A percentile compares a stretch with the other conserved stretches of the same genome.
Conservation (phyloP, 202 grass and related monocot species). For the Brachypodium distachyon region DNA sequence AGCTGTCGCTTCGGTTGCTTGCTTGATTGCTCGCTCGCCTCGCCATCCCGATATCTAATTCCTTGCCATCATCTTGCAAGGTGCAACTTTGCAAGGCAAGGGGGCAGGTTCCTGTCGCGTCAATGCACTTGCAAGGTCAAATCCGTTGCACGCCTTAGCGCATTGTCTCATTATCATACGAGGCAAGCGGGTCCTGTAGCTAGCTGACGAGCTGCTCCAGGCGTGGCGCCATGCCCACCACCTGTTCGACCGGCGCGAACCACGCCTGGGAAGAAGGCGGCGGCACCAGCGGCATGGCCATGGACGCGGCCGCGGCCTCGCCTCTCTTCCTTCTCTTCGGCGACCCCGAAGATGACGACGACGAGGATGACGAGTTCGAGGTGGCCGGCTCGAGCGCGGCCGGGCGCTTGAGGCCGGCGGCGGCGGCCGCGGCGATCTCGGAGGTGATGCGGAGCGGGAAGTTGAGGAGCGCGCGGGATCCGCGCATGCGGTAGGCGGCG, state of each 20-base stretch:
- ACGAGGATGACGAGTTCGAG: conserved; percentile 28
- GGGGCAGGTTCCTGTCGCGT: not conserved
- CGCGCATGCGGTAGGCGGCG: conserved; percentile 92
- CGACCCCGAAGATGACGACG: conserved; percentile 17
- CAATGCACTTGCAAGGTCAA: not conserved
- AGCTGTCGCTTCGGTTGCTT: not conserved
- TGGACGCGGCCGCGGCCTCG: conserved; percentile 55
- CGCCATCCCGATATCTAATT: too few relatives aligned
- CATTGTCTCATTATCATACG: not conserved
- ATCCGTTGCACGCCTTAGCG: not conserved
- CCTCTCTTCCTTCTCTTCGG: conserved; percentile 62
- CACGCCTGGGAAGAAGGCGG: conserved; percentile 29
- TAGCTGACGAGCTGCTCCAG: conserved; percentile 42
- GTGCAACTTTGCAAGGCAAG: not conserved
- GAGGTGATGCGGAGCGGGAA: conserved; percentile 89
- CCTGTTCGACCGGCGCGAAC: conserved; percentile 38
- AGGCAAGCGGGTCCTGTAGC: not conserved
- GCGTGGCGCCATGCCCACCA: conserved; percentile 22
- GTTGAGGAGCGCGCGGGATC: conserved; percentile 93
- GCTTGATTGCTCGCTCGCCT: not conserved
- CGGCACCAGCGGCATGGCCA: conserved; percentile 31
- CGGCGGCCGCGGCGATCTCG: conserved; percentile 20
- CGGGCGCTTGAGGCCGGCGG: conserved; percentile 41
- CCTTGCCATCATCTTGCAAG: conserved; percentile 2
- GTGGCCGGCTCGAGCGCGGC: conserved; percentile 41